phyloP scores from a whole-genome alignment of 352 stramenopile genomes.

The Globisporangium cylindrosporum region DNA sequence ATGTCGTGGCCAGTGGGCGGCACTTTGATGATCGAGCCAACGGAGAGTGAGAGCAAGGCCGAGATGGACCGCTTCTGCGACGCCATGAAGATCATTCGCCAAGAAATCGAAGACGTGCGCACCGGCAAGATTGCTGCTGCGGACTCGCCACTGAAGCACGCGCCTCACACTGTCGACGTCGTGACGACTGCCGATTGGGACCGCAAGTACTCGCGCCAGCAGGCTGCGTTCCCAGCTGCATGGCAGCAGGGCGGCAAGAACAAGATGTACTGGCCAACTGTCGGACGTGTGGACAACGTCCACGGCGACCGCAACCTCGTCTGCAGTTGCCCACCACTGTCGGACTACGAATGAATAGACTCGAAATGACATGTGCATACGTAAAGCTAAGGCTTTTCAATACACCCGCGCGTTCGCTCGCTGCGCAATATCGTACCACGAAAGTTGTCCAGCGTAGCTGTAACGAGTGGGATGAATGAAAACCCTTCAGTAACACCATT shows the following conservation, averaged over 20 bases:
- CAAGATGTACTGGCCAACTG: constrained; percentile 98
- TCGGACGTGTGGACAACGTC: constrained; percentile 98
- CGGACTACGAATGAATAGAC: constrained; percentile 85
- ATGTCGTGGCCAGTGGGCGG: constrained; percentile 99
- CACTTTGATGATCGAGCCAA: constrained; percentile 99
- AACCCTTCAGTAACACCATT: constrained; percentile 8
- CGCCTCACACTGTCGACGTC: constrained; percentile 96
- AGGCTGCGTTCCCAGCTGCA: constrained; percentile 93
- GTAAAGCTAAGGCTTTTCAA: constrained; percentile 10
- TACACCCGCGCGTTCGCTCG: constrained; percentile 7
- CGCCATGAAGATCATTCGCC: constrained; percentile 94
- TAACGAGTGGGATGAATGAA: constrained; percentile 6
- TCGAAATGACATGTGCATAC: not conserved
- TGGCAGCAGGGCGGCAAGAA: constrained; percentile 90
- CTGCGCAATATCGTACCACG: constrained; percentile 4
- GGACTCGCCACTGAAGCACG: constrained; percentile 95
- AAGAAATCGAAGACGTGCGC: constrained; percentile 97
- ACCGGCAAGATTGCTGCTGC: constrained; percentile 89
- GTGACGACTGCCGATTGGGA: constrained; percentile 94
- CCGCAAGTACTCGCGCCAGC: constrained; percentile 91
- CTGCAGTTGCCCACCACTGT: constrained; percentile 97
- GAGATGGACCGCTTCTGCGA: constrained; percentile 98
- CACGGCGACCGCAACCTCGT: constrained; percentile 98
- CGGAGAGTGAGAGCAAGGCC: constrained; percentile 97
- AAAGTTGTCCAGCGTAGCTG: constrained; percentile 7